Evolutionary conservation across 139 green algal genomes (phyloP), one percentile per base, ranked within the genome.

Genomic region (Pleodorina starrii): DNA sequence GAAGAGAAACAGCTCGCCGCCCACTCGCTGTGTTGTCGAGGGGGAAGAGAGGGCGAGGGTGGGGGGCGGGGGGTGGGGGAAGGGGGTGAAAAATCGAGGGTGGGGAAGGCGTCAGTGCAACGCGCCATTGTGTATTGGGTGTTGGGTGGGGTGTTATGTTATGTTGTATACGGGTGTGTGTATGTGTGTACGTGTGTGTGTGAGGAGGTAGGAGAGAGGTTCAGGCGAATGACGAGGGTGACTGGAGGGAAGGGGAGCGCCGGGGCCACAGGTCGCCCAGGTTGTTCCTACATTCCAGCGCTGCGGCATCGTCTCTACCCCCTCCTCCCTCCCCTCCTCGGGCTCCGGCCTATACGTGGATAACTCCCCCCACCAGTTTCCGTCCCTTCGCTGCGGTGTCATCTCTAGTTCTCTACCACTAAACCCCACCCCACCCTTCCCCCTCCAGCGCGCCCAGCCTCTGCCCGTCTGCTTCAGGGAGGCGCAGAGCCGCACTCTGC

Each of bases 1-100:
- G 92, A 97, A 98, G 17, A 97, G 81, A 73, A 98, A 96, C 23
- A 98, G 91, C 76, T 97, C 94, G 9, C 97, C 97, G 21, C 94
- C 88, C 43, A 98, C 46, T 0, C 95, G 92, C 94, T 97, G 95
- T 90, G 90, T 48, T 19, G 16, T 23, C 16, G 77, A 19, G 48
- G 35, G 50, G 25, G 59, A 23, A 12, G 29, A 38, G 35, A n/a
- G 5, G 59, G 29, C 19, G 14, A 40, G 29, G 35, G 1, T 29
- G 48, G 59, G 40, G 72, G 72, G 16, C 19, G 12, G 72, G 42
- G 23, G 42, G 51, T 7, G 25, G 36, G 10, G 27, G 54, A 32
- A 25, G 29, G 9, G 7, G 7, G 54, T 9, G 7, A 66, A 7
- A 66, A 25, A 27, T 66, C 5, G 25, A 66, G 29, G 25, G 54